A percentile compares a stretch with the other conserved stretches of the same genome.
phyloP scores from a whole-genome alignment of 1,139 yeast species.

The Lodderomyces jiufengensis region DNA sequence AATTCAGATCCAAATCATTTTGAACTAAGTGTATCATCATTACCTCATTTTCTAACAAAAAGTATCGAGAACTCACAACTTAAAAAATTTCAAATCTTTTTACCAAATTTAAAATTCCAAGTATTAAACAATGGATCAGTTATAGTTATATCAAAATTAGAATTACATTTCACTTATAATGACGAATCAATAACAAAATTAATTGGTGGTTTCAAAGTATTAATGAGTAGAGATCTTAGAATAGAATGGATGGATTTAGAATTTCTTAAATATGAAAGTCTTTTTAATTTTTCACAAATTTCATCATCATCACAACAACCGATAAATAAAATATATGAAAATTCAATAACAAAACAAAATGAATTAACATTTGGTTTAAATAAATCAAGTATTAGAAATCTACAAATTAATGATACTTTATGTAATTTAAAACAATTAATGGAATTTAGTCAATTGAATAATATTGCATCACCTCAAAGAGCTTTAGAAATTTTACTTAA shows the following conservation, averaged over 20 bases:
- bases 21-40: conserved; percentile 59
- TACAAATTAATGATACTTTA: conserved; percentile 79
- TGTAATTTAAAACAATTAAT: conserved; percentile 62
- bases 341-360: conserved; percentile 24
- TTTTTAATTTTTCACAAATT: conserved; percentile 14
- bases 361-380: conserved; percentile 54
- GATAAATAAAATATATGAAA: conserved; percentile 20
- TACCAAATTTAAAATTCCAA: conserved; percentile 65
- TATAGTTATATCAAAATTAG: conserved; percentile 55
- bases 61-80: conserved; percentile 51
- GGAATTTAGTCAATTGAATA: conserved; percentile 47
- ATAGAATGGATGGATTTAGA: conserved; percentile 72
- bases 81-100: conserved; percentile 50
- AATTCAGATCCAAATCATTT: conserved; percentile 44
- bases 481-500: conserved; percentile 51
- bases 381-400: conserved; percentile 58
- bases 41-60: conserved; percentile 63
- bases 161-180: conserved; percentile 50
- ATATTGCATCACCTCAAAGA: conserved; percentile 51
- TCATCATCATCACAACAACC: conserved; percentile 24
- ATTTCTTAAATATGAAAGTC: conserved; percentile 30
- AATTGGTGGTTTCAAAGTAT: conserved; percentile 55
- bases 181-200: conserved; percentile 72
- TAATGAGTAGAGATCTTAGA: conserved; percentile 58
- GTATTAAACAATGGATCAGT: conserved; percentile 65